Percentiles rank a stretch among this genome's conserved stretches.
phyloP scores from a whole-genome alignment of 345 rosid species.

The Rhizophora apiculata region DNA sequence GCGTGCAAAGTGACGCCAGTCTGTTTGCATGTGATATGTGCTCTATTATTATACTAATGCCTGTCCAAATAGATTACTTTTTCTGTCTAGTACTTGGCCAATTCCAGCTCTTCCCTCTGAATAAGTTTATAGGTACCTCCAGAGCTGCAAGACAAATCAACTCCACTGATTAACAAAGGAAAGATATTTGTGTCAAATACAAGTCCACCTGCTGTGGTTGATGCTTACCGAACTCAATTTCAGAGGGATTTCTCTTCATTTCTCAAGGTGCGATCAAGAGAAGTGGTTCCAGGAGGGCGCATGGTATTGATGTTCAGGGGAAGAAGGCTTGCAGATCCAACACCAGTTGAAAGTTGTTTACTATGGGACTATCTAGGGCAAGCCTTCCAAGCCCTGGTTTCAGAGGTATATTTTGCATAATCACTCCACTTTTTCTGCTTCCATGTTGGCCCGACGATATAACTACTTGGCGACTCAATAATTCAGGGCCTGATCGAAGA shows the following conservation, averaged over 20 bases:
- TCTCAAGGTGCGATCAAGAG: conserved; percentile 30
- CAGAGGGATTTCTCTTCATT: conserved; percentile 39
- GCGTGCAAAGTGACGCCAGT: too few relatives aligned
- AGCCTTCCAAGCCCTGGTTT: conserved; percentile 42
- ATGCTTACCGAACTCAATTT: conserved; percentile 40
- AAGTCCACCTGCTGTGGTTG: conserved; percentile 26
- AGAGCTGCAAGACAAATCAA: conserved; percentile 23
- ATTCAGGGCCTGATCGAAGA: conserved; percentile 37
- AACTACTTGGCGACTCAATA: neutral
- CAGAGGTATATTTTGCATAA: conserved; percentile 17
- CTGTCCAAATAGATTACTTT: too few relatives aligned
- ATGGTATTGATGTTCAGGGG: conserved; percentile 36
- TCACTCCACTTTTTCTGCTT: neutral
- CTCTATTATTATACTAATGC: too few relatives aligned
- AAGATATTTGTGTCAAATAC: conserved; percentile 42
- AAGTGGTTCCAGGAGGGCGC: conserved; percentile 38
- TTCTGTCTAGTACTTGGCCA: neutral
- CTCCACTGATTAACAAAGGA: conserved; percentile 35
- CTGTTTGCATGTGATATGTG: too few relatives aligned
- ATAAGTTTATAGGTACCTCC: conserved; percentile 33
- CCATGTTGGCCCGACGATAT: too few relatives aligned
- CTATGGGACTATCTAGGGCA: conserved; percentile 47
- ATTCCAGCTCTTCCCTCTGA: neutral
- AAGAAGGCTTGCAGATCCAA: conserved; percentile 34
- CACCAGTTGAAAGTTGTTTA: conserved; percentile 37